Evolutionary conservation across 73 alveolate species (phyloP), one percentile per base, ranked within the genome.

Genomic region (Paramecium tetraurelia): DNA sequence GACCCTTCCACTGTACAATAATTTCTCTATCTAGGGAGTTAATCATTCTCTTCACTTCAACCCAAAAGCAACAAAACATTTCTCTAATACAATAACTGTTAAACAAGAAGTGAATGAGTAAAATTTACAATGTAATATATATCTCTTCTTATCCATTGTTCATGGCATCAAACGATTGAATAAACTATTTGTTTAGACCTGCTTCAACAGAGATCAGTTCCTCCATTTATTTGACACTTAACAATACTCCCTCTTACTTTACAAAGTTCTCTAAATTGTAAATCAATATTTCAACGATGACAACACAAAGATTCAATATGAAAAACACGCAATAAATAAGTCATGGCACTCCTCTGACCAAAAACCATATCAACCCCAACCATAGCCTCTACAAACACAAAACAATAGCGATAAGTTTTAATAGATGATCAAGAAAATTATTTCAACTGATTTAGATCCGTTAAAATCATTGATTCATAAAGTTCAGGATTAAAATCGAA

Each of bases 51-150:
- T 63, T 11, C 46, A 12, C 48, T 63, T 22, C 27, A 22, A 14
- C 24, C 84, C 16, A 63, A 63, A 63, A 12, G 84, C 46, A 63
- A 27, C 20, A 63, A 53, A 53, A 16, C 69, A n/a, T 53, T n/a
- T 53, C 5, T 53, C 31, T 53, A 53, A 53, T 53, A 53, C 31
- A 18, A 4, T 3, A 53, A 53, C 29, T 18, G 84, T 4, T 31
- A 63, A 63, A 63, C 84, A 63, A 63, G 84, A 63, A 29, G 2
- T 75, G 7, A 29, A 33, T 35, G 87, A 75, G 9, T 20, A 35
- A 35, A 75, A 35, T 75, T 75, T 75, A 75, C 46, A 75, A 38
- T 38, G 87, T 59, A 75, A 75, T 41, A 14, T 75, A 33, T 75
- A 29, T 38, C 35, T 75, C 22, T 75, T 75, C n/a, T 41, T 75